Evolutionary conservation across 768 basidiomycete genomes (phyloP).

Genomic region (Boletus subparvulus): DNA sequence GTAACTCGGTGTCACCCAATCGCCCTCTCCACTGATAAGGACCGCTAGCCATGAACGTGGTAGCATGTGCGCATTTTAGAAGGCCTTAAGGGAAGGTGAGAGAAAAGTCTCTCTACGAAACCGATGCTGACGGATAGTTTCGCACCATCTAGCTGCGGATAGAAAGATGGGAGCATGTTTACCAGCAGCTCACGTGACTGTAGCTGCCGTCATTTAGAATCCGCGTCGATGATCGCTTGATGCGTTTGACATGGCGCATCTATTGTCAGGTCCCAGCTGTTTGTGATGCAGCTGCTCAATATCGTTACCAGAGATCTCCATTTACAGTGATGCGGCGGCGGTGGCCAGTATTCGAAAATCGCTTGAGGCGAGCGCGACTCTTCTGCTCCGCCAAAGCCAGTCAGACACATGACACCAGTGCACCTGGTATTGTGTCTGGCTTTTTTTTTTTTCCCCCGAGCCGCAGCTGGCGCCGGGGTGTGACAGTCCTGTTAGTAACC

Average conservation of each 20-base stretch:
- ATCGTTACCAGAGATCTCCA: background rate
- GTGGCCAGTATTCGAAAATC: background rate
- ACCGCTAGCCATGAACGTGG: conserved; percentile 21
- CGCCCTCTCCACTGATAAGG: conserved; percentile 20
- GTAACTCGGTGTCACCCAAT: conserved; percentile 24
- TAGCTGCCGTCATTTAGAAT: conserved; percentile 3
- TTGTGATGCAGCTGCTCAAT: background rate
- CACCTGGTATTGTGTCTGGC: background rate
- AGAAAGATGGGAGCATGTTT: background rate
- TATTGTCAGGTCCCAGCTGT: conserved; percentile 5
- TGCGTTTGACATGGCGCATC: conserved; percentile 4
- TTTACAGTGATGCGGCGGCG: conserved; percentile 1
- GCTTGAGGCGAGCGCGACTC: background rate
- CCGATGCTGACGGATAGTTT: background rate
- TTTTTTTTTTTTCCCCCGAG: background rate
- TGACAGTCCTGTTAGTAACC: background rate
- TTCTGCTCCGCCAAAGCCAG: background rate
- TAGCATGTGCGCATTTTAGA: background rate
- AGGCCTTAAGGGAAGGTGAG: conserved; percentile 9
- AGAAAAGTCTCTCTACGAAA: background rate
- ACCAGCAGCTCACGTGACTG: background rate
- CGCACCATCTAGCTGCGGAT: background rate
- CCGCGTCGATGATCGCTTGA: conserved; percentile 9
- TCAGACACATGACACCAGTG: background rate
- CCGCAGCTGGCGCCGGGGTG: background rate